Conservation (phyloP, 257 asterid genomes). For the Mitragyna speciosa region DNA sequence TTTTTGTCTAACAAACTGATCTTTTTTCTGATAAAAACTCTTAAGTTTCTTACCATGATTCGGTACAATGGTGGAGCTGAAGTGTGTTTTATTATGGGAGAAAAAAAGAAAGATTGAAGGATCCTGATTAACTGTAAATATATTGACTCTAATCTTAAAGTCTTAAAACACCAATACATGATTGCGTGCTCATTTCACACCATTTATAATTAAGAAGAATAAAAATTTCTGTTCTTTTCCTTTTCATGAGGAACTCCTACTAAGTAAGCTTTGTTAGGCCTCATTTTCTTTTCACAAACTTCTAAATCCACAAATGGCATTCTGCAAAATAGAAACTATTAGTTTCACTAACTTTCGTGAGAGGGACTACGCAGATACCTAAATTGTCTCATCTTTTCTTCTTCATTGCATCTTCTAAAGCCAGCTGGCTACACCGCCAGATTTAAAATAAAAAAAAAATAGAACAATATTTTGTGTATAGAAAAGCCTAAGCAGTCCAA, state of each 20-base stretch:
- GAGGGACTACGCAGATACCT: not conserved
- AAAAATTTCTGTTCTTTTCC: not conserved
- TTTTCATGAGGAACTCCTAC: not conserved
- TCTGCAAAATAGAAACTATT: not conserved
- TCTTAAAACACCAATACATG: not conserved
- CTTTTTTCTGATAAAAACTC: not conserved
- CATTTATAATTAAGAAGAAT: not conserved
- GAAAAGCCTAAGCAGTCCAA: not conserved
- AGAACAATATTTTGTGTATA: not conserved
- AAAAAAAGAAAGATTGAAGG: slow-evolving; percentile 2
- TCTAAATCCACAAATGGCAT: not conserved
- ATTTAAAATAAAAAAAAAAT: not conserved
- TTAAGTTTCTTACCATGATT: not conserved
- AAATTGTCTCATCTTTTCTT: not conserved
- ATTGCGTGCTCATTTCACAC: not conserved
- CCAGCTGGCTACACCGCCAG: not conserved
- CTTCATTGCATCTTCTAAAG: not conserved
- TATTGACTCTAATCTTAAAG: not conserved
- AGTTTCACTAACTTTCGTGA: not conserved
- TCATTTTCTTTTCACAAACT: not conserved
- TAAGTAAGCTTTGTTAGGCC: not conserved
- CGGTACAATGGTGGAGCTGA: not conserved
- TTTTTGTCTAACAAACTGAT: not conserved
- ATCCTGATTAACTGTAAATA: not conserved
- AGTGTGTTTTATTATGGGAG: not conserved